Evolutionary conservation across 2,329 filamentous ascomycete species (phyloP).

Genomic region (Penicillium freii): DNA sequence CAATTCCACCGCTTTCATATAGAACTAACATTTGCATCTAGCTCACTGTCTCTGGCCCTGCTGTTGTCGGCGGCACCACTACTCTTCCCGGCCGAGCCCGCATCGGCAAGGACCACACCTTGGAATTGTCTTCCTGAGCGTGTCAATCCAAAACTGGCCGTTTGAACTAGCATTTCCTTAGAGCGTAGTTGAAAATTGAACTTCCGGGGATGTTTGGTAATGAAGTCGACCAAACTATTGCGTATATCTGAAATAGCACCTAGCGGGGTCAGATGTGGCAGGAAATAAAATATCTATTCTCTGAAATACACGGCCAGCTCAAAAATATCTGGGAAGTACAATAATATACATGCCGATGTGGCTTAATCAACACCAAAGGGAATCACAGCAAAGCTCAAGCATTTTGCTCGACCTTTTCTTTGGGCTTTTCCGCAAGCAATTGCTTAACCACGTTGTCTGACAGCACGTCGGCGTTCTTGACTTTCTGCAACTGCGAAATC

Average conservation of each 20-base stretch:
- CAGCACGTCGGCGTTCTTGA: slow-evolving; percentile 3
- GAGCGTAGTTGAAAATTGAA: not conserved
- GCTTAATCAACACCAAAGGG: slow-evolving; percentile 7
- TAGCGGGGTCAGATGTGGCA: not conserved
- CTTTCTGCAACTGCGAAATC: slow-evolving; percentile 46
- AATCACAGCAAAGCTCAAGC: not conserved
- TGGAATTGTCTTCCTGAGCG: slow-evolving; percentile 50
- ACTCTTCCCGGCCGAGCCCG: slow-evolving; percentile 62
- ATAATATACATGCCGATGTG: slow-evolving; percentile 22
- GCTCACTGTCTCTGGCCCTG: slow-evolving; percentile 70
- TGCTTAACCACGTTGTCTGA: slow-evolving; percentile 28
- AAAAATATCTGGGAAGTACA: slow-evolving; percentile 16
- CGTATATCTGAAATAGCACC: not conserved
- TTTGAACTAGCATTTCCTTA: not conserved
- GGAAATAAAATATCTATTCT: slow-evolving; percentile 14
- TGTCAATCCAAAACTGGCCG: not conserved
- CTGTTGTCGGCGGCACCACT: slow-evolving; percentile 67
- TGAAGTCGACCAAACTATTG: not conserved
- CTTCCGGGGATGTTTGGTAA: not conserved
- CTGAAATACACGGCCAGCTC: slow-evolving; percentile 22
- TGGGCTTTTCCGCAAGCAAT: not conserved
- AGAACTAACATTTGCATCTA: slow-evolving; percentile 33
- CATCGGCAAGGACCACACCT: slow-evolving; percentile 70
- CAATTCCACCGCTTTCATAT: not conserved
- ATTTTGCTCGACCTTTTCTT: not conserved